A percentile compares a stretch with the other conserved stretches of the same genome.
Evolutionary conservation across 768 basidiomycete genomes (phyloP).

Genomic region (Dioszegia aurantiaca): DNA sequence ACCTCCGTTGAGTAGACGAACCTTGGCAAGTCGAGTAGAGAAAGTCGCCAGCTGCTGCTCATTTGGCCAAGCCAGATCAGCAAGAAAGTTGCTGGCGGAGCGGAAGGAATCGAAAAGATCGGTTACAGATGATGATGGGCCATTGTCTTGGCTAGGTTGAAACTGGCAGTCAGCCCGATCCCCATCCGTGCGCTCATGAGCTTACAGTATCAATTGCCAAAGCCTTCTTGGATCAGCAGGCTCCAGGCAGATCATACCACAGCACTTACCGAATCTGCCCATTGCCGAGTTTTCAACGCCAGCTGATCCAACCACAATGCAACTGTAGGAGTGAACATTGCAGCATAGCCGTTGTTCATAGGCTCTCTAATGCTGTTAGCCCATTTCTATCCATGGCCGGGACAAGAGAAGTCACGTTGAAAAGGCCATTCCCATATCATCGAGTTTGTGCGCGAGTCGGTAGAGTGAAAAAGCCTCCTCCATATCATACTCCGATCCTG

Average conservation of each 20-base stretch:
- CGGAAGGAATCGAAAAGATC: slow-evolving; percentile 93
- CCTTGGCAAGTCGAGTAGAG: slow-evolving; percentile 83
- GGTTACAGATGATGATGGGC: slow-evolving; percentile 93
- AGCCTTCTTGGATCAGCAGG: slow-evolving; percentile 57
- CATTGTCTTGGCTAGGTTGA: slow-evolving; percentile 70
- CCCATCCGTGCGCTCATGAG: neutral
- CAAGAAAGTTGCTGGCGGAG: slow-evolving; percentile 81
- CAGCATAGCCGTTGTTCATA: slow-evolving; percentile 54
- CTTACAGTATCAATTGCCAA: slow-evolving; percentile 76
- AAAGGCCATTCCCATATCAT: slow-evolving; percentile 79
- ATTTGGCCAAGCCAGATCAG: slow-evolving; percentile 89
- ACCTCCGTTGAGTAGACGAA: slow-evolving; percentile 45
- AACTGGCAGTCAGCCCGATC: slow-evolving; percentile 36
- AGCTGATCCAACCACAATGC: slow-evolving; percentile 84
- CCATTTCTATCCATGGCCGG: no score
- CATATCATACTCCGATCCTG: slow-evolving; percentile 20
- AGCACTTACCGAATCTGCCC: slow-evolving; percentile 64
- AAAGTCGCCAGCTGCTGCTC: slow-evolving; percentile 83
- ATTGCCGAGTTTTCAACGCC: slow-evolving; percentile 82
- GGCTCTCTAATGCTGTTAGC: slow-evolving; percentile 1
- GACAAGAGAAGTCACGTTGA: slow-evolving; percentile 61
- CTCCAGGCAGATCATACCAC: no score
- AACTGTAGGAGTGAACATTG: slow-evolving; percentile 84
- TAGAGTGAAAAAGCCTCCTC: slow-evolving; percentile 85
- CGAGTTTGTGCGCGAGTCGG: slow-evolving; percentile 67